A percentile compares a stretch with the other conserved stretches of the same genome.
These are phyloP conservation scores for Stylonectria norvegica DNA, from an alignment of 2,329 filamentous ascomycete genomes.

Conservation along the genomic window DNA sequence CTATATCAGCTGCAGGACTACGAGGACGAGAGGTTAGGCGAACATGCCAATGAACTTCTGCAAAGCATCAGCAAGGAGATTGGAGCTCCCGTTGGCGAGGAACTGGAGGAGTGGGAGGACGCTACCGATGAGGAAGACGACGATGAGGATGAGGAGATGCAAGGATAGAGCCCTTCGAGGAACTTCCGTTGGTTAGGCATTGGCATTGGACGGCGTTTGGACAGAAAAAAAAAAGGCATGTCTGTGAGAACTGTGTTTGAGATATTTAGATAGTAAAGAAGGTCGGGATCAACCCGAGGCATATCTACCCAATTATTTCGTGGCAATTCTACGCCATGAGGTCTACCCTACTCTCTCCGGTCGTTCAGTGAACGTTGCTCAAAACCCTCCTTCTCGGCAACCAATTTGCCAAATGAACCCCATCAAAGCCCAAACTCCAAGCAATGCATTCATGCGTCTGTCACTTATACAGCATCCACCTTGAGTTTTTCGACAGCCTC, in stretches of 20 bases:
- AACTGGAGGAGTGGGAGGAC: slow-evolving; percentile 54
- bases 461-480: slow-evolving; percentile 49
- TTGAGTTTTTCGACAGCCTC: slow-evolving; percentile 69
- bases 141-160: slow-evolving; percentile 58
- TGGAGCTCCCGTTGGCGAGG: slow-evolving; percentile 54
- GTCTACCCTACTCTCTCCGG: background rate
- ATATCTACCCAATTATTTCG: slow-evolving; percentile 17
- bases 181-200: slow-evolving; percentile 8
- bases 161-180: slow-evolving; percentile 29
- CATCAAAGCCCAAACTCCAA: slow-evolving; percentile 25
- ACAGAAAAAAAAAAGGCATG: slow-evolving; percentile 22
- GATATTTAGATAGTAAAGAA: slow-evolving; percentile 20
- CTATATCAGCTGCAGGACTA: slow-evolving; percentile 79
- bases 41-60: slow-evolving; percentile 71
- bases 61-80: slow-evolving; percentile 61
- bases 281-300: slow-evolving; percentile 15
- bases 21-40: slow-evolving; percentile 74
- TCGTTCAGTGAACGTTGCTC: background rate
- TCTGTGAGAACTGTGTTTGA: slow-evolving; percentile 17
- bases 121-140: slow-evolving; percentile 49
- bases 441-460: slow-evolving; percentile 16
- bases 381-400: slow-evolving; percentile 5
- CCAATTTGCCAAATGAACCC: slow-evolving; percentile 9
- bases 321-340: slow-evolving; percentile 7
- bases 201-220: slow-evolving; percentile 24